phyloP scores from a whole-genome alignment of 139 green algal genomes.

The Tetraselmis chui region DNA sequence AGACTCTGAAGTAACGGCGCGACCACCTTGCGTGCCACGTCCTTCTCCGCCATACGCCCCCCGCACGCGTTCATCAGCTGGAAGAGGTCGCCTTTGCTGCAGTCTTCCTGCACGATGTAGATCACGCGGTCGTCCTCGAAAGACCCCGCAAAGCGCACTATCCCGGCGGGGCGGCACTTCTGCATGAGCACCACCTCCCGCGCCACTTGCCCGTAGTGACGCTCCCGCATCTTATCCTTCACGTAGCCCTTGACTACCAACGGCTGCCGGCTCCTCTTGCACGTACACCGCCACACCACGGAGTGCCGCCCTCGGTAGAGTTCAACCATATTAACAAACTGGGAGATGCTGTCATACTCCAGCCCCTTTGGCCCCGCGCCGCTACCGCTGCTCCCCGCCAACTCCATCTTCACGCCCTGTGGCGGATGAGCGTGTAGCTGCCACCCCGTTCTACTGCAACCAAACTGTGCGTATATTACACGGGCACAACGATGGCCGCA shows the following conservation, averaged over 20 bases:
- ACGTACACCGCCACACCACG: not conserved
- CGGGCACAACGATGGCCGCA: too few relatives aligned
- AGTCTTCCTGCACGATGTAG: conserved; percentile 34
- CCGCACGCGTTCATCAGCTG: conserved; percentile 17
- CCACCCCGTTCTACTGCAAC: too few relatives aligned
- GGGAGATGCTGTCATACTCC: not conserved
- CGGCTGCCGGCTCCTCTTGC: not conserved
- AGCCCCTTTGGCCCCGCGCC: not conserved
- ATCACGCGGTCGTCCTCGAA: conserved; percentile 38
- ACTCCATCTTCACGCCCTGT: not conserved
- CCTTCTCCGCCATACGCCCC: conserved; percentile 24
- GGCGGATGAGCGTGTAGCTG: too few relatives aligned
- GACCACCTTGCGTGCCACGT: conserved; percentile 27
- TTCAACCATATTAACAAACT: not conserved
- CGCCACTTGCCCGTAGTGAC: conserved; percentile 7
- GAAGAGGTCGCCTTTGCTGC: conserved; percentile 35
- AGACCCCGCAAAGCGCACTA: conserved; percentile 25
- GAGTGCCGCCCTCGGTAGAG: not conserved
- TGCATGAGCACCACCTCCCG: conserved; percentile 31
- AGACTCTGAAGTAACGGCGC: conserved; percentile 29
- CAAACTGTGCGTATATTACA: too few relatives aligned
- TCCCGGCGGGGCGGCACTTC: conserved; percentile 20
- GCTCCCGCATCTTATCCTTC: not conserved
- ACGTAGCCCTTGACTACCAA: not conserved
- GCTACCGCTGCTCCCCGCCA: not conserved